These are phyloP conservation scores for Lactarius pseudohatsudake DNA, from an alignment of 768 basidiomycete species.

Conservation along the genomic window DNA sequence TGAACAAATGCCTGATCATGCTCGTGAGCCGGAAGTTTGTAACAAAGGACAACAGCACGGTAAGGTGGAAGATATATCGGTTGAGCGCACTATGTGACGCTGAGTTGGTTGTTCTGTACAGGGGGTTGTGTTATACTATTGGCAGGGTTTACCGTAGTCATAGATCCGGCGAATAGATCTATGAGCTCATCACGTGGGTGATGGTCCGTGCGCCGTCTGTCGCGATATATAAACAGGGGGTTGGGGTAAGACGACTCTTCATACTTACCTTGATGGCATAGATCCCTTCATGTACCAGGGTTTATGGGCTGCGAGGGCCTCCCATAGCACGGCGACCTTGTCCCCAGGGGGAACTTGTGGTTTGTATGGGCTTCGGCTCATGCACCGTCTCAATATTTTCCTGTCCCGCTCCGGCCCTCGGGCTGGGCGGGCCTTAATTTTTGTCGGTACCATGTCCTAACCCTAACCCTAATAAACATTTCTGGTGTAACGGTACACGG, in stretches of 20 bases:
- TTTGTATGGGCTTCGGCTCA: slow-evolving; percentile 60
- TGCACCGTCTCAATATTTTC: slow-evolving; percentile 82
- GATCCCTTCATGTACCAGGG: slow-evolving; percentile 33
- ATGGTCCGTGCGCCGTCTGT: slow-evolving; percentile 24
- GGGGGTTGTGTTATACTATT: slow-evolving; percentile 69
- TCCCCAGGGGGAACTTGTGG: slow-evolving; percentile 31
- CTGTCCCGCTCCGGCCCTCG: slow-evolving; percentile 60
- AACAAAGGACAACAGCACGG: slow-evolving; percentile 59
- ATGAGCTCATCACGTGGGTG: slow-evolving; percentile 2
- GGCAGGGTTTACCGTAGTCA: slow-evolving; percentile 50
- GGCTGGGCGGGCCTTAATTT: slow-evolving; percentile 37
- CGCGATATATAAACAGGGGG: neutral
- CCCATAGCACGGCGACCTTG: slow-evolving; percentile 35
- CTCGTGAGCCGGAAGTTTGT: slow-evolving; percentile 86
- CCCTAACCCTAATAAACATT: slow-evolving; percentile 13
- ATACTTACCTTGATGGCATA: slow-evolving; percentile 36
- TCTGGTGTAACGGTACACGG: neutral
- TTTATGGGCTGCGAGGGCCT: slow-evolving; percentile 31
- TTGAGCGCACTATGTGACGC: neutral
- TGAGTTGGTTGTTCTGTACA: slow-evolving; percentile 31
- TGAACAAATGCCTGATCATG: slow-evolving; percentile 92
- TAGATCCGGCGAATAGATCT: neutral
- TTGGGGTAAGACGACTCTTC: neutral
- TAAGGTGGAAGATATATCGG: slow-evolving; percentile 23
- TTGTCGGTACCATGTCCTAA: slow-evolving; percentile 19